A percentile compares a stretch with the other conserved stretches of the same genome.
Evolutionary conservation across 2,329 filamentous ascomycete genomes (phyloP).

Genomic region (Sclerotinia subarctica): DNA sequence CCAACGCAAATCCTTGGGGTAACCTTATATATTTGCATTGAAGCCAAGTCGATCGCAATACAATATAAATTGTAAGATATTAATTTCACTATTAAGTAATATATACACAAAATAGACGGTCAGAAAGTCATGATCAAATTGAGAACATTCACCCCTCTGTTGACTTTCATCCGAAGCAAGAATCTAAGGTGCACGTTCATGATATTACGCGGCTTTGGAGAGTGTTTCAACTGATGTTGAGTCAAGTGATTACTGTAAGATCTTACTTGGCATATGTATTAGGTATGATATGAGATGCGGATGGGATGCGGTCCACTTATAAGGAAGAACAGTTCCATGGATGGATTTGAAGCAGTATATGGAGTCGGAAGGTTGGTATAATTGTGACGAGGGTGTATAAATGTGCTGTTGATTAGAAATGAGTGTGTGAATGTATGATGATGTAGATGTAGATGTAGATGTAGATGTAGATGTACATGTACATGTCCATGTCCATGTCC

Average conservation of each 20-base stretch:
- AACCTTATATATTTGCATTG: too few relatives aligned
- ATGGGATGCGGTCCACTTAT: neutral
- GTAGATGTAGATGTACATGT: too few relatives aligned
- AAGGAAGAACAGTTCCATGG: neutral
- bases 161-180: neutral
- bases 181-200: neutral
- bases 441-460: too few relatives aligned
- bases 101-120: too few relatives aligned
- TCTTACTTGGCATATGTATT: neutral
- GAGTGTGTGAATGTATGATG: too few relatives aligned
- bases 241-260: too few relatives aligned
- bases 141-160: neutral
- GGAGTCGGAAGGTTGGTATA: neutral
- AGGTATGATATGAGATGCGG: too few relatives aligned
- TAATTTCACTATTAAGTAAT: neutral
- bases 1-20: neutral
- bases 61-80: too few relatives aligned
- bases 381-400: neutral
- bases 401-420: neutral
- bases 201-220: neutral
- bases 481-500: too few relatives aligned
- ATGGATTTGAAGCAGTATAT: neutral
- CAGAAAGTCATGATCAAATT: neutral
- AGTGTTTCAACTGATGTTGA: neutral
- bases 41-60: neutral